Conservation (phyloP, 2,329 filamentous ascomycete species). For the Aspergillus ibericus region DNA sequence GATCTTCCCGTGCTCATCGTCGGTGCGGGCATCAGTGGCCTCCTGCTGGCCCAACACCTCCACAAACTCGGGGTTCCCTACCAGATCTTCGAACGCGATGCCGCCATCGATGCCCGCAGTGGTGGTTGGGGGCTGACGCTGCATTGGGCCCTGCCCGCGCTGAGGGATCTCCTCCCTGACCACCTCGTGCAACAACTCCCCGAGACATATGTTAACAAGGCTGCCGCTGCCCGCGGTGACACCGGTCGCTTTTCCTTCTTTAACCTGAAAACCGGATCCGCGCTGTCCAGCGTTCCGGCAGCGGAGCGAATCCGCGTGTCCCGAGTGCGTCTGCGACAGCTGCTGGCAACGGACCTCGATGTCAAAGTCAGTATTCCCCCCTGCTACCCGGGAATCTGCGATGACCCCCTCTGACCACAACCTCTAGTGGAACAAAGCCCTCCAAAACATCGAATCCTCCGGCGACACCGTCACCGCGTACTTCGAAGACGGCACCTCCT, state of each 20-base stretch:
- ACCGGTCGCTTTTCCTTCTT: slow-evolving; percentile 56
- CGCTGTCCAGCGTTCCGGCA: slow-evolving; percentile 48
- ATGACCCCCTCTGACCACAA: background rate
- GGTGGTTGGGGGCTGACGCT: slow-evolving; percentile 65
- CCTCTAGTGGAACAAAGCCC: slow-evolving; percentile 42
- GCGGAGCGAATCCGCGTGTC: slow-evolving; percentile 51
- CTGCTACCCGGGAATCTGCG: no score
- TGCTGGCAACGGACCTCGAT: slow-evolving; percentile 50
- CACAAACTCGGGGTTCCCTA: slow-evolving; percentile 35
- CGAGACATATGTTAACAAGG: slow-evolving; percentile 56
- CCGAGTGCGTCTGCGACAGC: slow-evolving; percentile 47
- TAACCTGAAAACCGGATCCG: slow-evolving; percentile 54
- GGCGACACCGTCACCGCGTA: slow-evolving; percentile 40
- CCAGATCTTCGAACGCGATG: slow-evolving; percentile 44
- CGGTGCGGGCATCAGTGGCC: slow-evolving; percentile 46
- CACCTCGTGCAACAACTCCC: slow-evolving; percentile 49
- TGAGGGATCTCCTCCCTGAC: slow-evolving; percentile 54
- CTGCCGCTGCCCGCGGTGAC: slow-evolving; percentile 50
- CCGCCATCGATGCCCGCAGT: slow-evolving; percentile 48
- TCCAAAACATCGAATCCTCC: slow-evolving; percentile 35
- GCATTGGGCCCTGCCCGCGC: slow-evolving; percentile 59
- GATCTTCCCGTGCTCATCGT: slow-evolving; percentile 43
- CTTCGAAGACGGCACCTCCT: slow-evolving; percentile 51
- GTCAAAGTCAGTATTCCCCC: slow-evolving; percentile 42
- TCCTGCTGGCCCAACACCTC: slow-evolving; percentile 45